Evolutionary conservation across 768 basidiomycete species (phyloP), one percentile per base, ranked within the genome.

Genomic region (Mrakia frigida): DNA sequence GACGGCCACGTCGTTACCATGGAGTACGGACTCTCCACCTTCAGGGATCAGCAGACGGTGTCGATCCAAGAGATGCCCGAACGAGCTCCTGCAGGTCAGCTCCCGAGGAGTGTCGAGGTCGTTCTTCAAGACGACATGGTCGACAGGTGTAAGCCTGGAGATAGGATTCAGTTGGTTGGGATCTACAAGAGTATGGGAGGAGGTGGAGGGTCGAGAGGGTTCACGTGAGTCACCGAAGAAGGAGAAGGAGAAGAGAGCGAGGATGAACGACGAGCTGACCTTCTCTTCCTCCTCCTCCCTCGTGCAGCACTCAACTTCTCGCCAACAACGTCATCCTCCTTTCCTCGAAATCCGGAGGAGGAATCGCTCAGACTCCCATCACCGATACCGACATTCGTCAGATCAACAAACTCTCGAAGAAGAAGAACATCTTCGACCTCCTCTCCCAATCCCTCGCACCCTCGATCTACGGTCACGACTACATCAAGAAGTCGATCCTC

Each of bases 31-130:
- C 86, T 90, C 79, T 93, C 91, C 82, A 88, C 91, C 11, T 99
- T 97, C 86, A 87, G 92, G 75, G 97, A 99, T 84, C 93, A 98
- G 84, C 97, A 99, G 84, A 90, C 94, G 79, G 92, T 98, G 82
- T 94, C 90, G 83, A 98, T 99, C 78, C 97, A 99, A 85, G 97
- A 99, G 82, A 98, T 99, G 96, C 97, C 97, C 3, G 97, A 99
- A 84, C 90, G 97, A 33, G 95, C 97, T 21, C 97, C 97, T 35
- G 92, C 97, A 61, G 97, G 97, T 39, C 96, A 98, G 83, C 86
- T 99, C 39, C 97, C 97, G 63, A 88, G 97, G 68, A 95, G 94
- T 81, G 94, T 94, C 50, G 97, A 99, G 83, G 91, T 98, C 72
- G 92, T 98, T 63, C 84, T 98, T 79, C 96, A 97, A 80, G 95